A percentile compares a stretch with the other conserved stretches of the same genome.
These are phyloP conservation scores for Coemansia sp. DNA, from an alignment of 192 early-diverging fungal genomes.

Conservation along the genomic window DNA sequence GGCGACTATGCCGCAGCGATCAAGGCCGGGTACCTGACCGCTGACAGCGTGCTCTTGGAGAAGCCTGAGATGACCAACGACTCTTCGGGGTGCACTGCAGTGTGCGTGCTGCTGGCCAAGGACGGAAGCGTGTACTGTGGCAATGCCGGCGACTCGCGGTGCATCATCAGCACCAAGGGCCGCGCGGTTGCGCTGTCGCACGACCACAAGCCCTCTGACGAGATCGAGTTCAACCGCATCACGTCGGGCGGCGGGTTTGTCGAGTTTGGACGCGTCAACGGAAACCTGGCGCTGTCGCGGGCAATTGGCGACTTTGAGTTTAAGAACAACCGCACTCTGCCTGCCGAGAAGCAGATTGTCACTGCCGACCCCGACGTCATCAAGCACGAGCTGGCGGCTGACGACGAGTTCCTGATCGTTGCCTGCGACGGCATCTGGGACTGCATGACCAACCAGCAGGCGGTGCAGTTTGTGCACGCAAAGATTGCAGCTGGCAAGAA, in stretches of 20 bases:
- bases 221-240: slow-evolving; percentile 85
- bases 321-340: slow-evolving; percentile 81
- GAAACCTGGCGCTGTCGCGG: slow-evolving; percentile 96
- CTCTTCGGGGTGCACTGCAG: slow-evolving; percentile 97
- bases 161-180: slow-evolving; percentile 84
- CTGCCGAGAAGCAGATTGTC: slow-evolving; percentile 90
- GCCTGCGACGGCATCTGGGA: slow-evolving; percentile 99
- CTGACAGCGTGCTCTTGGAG: slow-evolving; percentile 79
- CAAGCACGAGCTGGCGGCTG: slow-evolving; percentile 45
- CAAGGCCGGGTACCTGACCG: slow-evolving; percentile 79
- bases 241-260: slow-evolving; percentile 94
- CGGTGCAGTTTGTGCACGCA: slow-evolving; percentile 82
- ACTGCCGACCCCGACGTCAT: slow-evolving; percentile 90
- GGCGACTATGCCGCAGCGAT: slow-evolving; percentile 78
- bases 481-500: slow-evolving; percentile 65
- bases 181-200: slow-evolving; percentile 75
- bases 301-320: slow-evolving; percentile 99
- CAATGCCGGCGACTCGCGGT: slow-evolving; percentile 97
- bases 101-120: slow-evolving; percentile 81
- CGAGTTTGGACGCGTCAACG: slow-evolving; percentile 98
- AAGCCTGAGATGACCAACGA: slow-evolving; percentile 76
- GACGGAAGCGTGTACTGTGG: slow-evolving; percentile 79
- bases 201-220: slow-evolving; percentile 96
- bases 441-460: slow-evolving; percentile 89
- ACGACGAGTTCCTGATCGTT: slow-evolving; percentile 90